A percentile compares a stretch with the other conserved stretches of the same genome.
These are phyloP conservation scores for Vigna unguiculata DNA, from an alignment of 306 rosid species.

Conservation along the genomic window DNA sequence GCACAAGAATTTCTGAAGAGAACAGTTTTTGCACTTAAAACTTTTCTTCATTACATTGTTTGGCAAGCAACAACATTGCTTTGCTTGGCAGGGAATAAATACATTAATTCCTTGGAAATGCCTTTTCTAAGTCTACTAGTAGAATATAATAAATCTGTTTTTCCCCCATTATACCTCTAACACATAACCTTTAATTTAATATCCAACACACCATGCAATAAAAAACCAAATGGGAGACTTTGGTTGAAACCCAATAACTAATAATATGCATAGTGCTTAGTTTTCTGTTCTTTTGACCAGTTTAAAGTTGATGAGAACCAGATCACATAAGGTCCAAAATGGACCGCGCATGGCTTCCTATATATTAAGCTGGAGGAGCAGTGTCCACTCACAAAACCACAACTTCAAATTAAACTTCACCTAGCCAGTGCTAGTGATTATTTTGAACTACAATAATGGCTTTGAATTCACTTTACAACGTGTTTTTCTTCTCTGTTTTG, in stretches of 20 bases:
- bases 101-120: not conserved
- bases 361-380: conserved; percentile 42
- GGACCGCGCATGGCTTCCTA: conserved; percentile 44
- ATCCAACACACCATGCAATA: not conserved
- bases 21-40: not conserved
- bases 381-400: conserved; percentile 11
- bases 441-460: conserved; percentile 56
- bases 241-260: conserved; percentile 46
- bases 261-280: not conserved
- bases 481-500: conserved; percentile 44
- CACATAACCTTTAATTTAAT: not conserved
- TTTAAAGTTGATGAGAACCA: conserved; percentile 30
- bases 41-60: not conserved
- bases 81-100: not conserved
- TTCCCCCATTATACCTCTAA: not conserved
- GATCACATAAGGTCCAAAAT: conserved; percentile 37
- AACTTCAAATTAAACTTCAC: conserved; percentile 30
- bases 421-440: not conserved
- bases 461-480: conserved; percentile 21
- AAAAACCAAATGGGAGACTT: conserved; percentile 15
- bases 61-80: not conserved
- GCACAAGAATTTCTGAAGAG: not conserved
- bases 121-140: too few relatives aligned
- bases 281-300: conserved; percentile 39
- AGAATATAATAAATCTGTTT: not conserved